Percentiles rank a stretch among this genome's conserved stretches.
These are phyloP conservation scores for Aureobasidium sp. DNA, from an alignment of 2,329 filamentous ascomycete species.

Conservation along the genomic window DNA sequence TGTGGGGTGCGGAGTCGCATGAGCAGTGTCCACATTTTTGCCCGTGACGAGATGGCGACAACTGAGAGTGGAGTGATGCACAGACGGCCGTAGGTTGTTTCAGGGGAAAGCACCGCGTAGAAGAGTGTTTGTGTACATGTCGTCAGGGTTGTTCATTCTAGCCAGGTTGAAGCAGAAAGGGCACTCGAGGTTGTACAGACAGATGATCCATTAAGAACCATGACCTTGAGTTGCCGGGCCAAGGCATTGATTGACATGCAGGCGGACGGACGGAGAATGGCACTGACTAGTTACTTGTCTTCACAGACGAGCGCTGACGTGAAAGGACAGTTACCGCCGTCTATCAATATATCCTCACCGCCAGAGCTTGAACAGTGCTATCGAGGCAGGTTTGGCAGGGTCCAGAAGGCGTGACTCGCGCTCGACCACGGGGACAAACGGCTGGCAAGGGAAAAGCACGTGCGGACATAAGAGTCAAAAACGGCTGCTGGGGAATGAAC, in stretches of 20 bases:
- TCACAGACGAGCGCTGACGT: conserved; percentile 1
- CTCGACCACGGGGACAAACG: background rate
- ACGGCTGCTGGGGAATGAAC: conserved; percentile 10
- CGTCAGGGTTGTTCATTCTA: background rate
- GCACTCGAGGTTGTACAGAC: background rate
- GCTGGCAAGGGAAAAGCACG: background rate
- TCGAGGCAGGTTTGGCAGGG: background rate
- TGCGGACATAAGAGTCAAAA: background rate
- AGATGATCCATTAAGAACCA: background rate
- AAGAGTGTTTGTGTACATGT: background rate
- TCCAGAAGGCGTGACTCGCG: conserved; percentile 1
- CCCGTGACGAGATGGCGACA: background rate
- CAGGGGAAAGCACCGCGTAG: background rate
- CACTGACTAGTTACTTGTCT: conserved; percentile 8
- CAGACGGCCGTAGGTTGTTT: background rate
- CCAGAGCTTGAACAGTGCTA: background rate
- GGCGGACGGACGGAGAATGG: background rate
- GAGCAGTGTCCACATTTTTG: background rate
- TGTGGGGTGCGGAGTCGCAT: conserved; percentile 11
- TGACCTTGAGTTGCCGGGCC: conserved; percentile 6
- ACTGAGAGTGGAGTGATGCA: conserved; percentile 2
- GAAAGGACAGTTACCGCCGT: background rate
- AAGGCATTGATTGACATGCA: conserved; percentile 7
- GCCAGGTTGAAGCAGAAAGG: background rate
- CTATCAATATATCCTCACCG: conserved; percentile 10